phyloP scores from a whole-genome alignment of 129 eudicot genomes.

The Flaveria sonorensis region DNA sequence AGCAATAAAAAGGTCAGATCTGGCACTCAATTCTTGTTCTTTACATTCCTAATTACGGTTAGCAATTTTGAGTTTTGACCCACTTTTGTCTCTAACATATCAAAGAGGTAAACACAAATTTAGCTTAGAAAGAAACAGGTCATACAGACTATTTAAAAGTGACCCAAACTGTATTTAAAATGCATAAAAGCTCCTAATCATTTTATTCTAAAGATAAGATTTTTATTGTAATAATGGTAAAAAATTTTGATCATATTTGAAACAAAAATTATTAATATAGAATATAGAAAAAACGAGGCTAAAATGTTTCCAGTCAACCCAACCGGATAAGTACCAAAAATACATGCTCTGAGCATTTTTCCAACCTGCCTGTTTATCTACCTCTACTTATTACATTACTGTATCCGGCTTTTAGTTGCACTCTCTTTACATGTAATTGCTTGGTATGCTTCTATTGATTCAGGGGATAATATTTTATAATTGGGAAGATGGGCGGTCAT shows the following conservation, averaged over 20 bases:
- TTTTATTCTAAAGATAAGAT: background rate
- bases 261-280: background rate
- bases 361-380: background rate
- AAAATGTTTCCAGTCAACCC: slow-evolving; percentile 1
- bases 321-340: background rate
- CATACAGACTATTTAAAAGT: background rate
- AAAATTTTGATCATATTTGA: background rate
- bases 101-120: background rate
- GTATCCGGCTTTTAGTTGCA: slow-evolving; percentile 16
- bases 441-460: slow-evolving; percentile 27
- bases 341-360: background rate
- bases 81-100: background rate
- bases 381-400: slow-evolving; percentile 8
- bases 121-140: background rate
- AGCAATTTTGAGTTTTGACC: background rate
- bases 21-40: slow-evolving; percentile 4
- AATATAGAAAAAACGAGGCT: background rate
- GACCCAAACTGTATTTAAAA: background rate
- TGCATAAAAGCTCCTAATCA: background rate
- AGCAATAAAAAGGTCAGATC: slow-evolving; percentile 79
- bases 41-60: background rate
- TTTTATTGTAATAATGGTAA: background rate
- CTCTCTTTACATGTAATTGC: slow-evolving; percentile 11
- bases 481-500: slow-evolving; percentile 63
- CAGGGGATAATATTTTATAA: slow-evolving; percentile 83